These are phyloP conservation scores for Cystobasidiaceae sp. DNA, from an alignment of 1,284 basidiomycete species.

Conservation along the genomic window DNA sequence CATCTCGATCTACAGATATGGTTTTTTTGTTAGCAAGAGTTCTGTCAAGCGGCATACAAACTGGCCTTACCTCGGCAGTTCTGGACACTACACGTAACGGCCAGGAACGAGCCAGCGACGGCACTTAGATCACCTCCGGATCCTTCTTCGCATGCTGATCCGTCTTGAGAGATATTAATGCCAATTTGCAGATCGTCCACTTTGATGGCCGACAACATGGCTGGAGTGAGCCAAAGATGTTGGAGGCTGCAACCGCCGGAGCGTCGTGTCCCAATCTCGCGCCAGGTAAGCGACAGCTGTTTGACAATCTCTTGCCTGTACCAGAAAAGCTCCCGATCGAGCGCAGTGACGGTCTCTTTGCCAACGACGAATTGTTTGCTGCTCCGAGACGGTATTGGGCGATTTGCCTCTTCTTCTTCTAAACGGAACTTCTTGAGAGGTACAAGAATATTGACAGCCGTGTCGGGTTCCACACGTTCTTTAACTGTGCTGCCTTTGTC, in stretches of 20 bases:
- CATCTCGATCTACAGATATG: too few relatives aligned
- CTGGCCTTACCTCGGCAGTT: too few relatives aligned
- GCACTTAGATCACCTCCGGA: constrained; percentile 48
- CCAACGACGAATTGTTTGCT: constrained; percentile 88
- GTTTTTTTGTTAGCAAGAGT: too few relatives aligned
- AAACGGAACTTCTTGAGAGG: constrained; percentile 68
- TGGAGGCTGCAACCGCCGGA: constrained; percentile 68
- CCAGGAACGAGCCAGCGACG: constrained; percentile 30
- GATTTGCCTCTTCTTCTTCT: constrained; percentile 55
- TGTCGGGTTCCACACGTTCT: constrained; percentile 54
- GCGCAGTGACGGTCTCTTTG: constrained; percentile 59
- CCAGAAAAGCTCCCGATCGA: constrained; percentile 82
- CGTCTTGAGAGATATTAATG: constrained; percentile 13
- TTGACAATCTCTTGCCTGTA: constrained; percentile 79
- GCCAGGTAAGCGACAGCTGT: constrained; percentile 66
- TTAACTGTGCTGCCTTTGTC: constrained; percentile 10
- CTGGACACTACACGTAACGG: too few relatives aligned
- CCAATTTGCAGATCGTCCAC: constrained; percentile 44
- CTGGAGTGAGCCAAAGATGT: constrained; percentile 64
- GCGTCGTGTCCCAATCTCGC: constrained; percentile 73
- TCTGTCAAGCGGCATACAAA: constrained; percentile 40
- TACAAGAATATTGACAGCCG: constrained; percentile 73
- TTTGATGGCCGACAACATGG: constrained; percentile 68
- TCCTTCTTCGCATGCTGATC: constrained; percentile 53
- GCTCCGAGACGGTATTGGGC: constrained; percentile 73